A percentile compares a stretch with the other conserved stretches of the same genome.
These are phyloP conservation scores for Cladophialophora chaetospira DNA, from an alignment of 2,329 filamentous ascomycete genomes.

Conservation along the genomic window DNA sequence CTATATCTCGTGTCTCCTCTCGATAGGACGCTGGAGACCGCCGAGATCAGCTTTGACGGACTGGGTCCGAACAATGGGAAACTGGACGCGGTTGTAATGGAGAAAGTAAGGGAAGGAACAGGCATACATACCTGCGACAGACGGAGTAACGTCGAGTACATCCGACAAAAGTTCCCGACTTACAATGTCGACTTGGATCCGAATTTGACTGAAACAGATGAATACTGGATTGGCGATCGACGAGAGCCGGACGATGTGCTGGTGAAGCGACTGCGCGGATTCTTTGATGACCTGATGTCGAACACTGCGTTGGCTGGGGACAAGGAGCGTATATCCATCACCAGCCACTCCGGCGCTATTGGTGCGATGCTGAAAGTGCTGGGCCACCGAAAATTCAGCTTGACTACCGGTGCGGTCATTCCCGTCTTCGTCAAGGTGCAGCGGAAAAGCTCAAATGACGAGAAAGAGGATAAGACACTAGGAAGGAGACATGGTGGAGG, in stretches of 20 bases:
- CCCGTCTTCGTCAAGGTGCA: conserved; percentile 53
- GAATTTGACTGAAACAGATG: conserved; percentile 57
- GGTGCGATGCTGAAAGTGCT: conserved; percentile 53
- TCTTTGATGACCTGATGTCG: conserved; percentile 59
- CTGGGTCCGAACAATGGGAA: conserved; percentile 41
- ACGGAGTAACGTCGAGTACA: conserved; percentile 52
- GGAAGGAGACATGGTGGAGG: conserved; percentile 15
- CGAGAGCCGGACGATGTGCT: conserved; percentile 55
- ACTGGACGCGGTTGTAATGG: conserved; percentile 57
- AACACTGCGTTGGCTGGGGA: conserved; percentile 39
- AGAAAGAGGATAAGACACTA: background rate
- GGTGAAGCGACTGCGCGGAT: conserved; percentile 45
- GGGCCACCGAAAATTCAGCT: conserved; percentile 50
- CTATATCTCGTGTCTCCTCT: conserved; percentile 61
- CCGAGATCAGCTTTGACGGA: conserved; percentile 53
- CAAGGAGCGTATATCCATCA: conserved; percentile 56
- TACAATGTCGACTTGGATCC: conserved; percentile 58
- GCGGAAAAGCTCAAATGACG: background rate
- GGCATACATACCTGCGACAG: conserved; percentile 65
- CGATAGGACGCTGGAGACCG: conserved; percentile 59
- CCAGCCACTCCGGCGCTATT: conserved; percentile 62
- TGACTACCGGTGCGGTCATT: conserved; percentile 56
- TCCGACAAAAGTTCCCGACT: conserved; percentile 40
- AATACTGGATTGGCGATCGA: conserved; percentile 52
- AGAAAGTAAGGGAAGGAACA: conserved; percentile 61